These are phyloP conservation scores for Suillus lakei DNA, from an alignment of 768 basidiomycete species.

Conservation along the genomic window DNA sequence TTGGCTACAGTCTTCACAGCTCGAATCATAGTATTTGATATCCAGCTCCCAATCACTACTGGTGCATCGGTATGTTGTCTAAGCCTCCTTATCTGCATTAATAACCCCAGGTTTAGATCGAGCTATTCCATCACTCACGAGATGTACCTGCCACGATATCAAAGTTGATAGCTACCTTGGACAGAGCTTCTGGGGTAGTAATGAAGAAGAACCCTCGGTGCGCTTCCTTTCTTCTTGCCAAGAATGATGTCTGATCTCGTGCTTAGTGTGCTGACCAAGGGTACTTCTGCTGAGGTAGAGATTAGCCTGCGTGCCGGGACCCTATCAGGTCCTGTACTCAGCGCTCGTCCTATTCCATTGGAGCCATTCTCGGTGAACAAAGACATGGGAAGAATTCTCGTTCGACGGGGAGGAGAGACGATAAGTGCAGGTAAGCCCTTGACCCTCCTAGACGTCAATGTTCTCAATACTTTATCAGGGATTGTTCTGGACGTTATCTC, in stretches of 20 bases:
- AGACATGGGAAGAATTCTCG: conserved; percentile 92
- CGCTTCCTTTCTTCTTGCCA: conserved; percentile 23
- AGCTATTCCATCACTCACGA: conserved; percentile 92
- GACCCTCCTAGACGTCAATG: background rate
- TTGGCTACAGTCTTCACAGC: conserved; percentile 81
- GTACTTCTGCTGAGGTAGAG: conserved; percentile 83
- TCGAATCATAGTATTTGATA: conserved; percentile 92
- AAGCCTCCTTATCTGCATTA: background rate
- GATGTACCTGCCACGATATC: conserved; percentile 91
- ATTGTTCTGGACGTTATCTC: conserved; percentile 47
- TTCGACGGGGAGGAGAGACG: conserved; percentile 91
- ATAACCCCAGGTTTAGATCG: conserved; percentile 56
- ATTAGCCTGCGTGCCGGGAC: conserved; percentile 69
- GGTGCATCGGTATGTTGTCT: conserved; percentile 73
- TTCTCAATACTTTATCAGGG: conserved; percentile 36
- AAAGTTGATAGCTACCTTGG: conserved; percentile 78
- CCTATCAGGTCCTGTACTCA: conserved; percentile 49
- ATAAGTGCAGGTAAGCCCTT: conserved; percentile 78
- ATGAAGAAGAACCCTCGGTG: conserved; percentile 84
- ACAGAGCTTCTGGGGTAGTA: conserved; percentile 75
- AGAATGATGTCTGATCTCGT: conserved; percentile 12
- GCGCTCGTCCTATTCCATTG: conserved; percentile 71
- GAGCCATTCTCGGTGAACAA: conserved; percentile 90
- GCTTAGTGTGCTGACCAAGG: conserved; percentile 82
- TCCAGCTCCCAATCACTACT: conserved; percentile 84